phyloP scores from a whole-genome alignment of 2,329 filamentous ascomycete genomes.

The Fusarium abutilonis region DNA sequence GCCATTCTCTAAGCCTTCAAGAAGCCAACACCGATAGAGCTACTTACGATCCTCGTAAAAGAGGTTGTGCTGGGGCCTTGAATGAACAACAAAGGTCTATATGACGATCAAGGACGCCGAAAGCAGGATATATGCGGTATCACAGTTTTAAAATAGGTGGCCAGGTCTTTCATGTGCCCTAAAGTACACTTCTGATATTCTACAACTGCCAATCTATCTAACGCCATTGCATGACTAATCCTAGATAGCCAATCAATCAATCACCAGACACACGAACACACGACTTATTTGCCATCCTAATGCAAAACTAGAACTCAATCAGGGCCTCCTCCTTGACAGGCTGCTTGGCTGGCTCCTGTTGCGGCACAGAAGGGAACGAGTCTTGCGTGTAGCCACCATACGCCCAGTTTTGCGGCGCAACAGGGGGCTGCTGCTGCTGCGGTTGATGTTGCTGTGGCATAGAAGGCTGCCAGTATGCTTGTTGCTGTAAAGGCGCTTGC shows the following conservation, averaged over 20 bases:
- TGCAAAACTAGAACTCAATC: conserved; percentile 73
- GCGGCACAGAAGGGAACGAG: conserved; percentile 70
- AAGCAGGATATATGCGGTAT: conserved; percentile 2
- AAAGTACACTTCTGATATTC: conserved; percentile 21
- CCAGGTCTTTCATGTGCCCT: conserved; percentile 1
- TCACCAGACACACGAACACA: background rate
- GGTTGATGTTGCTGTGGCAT: conserved; percentile 46
- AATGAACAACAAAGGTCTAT: background rate
- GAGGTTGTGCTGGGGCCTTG: too few relatives aligned
- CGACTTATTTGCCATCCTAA: background rate
- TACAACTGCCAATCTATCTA: conserved; percentile 17
- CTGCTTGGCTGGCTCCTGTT: conserved; percentile 54
- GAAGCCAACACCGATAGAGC: too few relatives aligned
- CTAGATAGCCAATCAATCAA: background rate
- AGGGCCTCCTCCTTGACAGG: conserved; percentile 77
- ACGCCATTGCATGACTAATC: conserved; percentile 23
- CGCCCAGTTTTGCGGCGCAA: conserved; percentile 55
- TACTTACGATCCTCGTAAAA: too few relatives aligned
- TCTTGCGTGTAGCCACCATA: conserved; percentile 66
- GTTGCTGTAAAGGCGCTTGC: conserved; percentile 47
- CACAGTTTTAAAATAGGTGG: conserved; percentile 7
- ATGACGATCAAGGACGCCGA: background rate
- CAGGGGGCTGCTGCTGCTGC: conserved; percentile 44
- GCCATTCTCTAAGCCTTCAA: too few relatives aligned
- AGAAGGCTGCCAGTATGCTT: conserved; percentile 52